These are phyloP conservation scores for Colletotrichum lupini DNA, from an alignment of 2,329 filamentous ascomycete genomes.

Conservation along the genomic window DNA sequence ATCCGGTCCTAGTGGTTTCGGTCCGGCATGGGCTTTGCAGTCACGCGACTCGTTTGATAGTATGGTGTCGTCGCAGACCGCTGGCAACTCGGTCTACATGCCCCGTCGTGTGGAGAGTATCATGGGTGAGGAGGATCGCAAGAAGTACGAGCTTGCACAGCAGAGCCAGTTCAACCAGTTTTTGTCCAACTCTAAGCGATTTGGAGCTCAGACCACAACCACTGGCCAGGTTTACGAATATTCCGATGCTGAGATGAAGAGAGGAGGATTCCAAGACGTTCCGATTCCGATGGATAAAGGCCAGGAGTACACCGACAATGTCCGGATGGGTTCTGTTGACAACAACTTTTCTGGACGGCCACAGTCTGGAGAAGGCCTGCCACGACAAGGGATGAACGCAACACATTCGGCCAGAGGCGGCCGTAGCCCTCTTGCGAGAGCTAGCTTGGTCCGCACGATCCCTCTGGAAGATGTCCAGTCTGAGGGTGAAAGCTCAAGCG, in stretches of 20 bases:
- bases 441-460: slow-evolving; percentile 46
- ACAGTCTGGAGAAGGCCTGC: slow-evolving; percentile 38
- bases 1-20: slow-evolving; percentile 25
- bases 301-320: slow-evolving; percentile 32
- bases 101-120: slow-evolving; percentile 79
- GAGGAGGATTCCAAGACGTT: slow-evolving; percentile 23
- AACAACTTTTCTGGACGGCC: slow-evolving; percentile 20
- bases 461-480: slow-evolving; percentile 44
- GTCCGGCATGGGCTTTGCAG: slow-evolving; percentile 44
- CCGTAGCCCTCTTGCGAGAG: slow-evolving; percentile 51
- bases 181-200: slow-evolving; percentile 36
- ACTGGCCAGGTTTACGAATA: slow-evolving; percentile 62
- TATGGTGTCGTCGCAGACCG: slow-evolving; percentile 66
- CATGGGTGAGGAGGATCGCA: slow-evolving; percentile 81
- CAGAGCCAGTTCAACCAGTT: slow-evolving; percentile 54
- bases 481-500: slow-evolving; percentile 41
- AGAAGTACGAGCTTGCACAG: slow-evolving; percentile 78
- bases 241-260: slow-evolving; percentile 50
- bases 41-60: slow-evolving; percentile 76
- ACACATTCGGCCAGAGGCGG: slow-evolving; percentile 40
- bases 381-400: slow-evolving; percentile 38
- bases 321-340: slow-evolving; percentile 40
- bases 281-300: slow-evolving; percentile 7
- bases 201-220: slow-evolving; percentile 40
- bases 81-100: slow-evolving; percentile 70